Conservation (phyloP, 2,329 filamentous ascomycete genomes). For the Boeremia exigua region DNA sequence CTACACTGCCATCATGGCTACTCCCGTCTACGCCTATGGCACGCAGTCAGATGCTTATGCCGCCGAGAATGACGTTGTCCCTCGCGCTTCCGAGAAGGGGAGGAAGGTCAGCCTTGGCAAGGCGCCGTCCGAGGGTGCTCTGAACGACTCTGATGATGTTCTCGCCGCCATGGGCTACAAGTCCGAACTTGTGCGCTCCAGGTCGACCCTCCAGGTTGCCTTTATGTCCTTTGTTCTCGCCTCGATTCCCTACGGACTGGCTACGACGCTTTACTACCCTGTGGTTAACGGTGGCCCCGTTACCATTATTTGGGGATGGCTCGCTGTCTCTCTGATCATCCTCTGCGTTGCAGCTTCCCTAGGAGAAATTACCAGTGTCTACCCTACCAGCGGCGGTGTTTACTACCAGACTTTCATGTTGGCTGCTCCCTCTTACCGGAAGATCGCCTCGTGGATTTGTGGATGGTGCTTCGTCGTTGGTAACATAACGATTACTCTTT, state of each 20-base stretch:
- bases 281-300: constrained; percentile 70
- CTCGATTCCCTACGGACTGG: constrained; percentile 75
- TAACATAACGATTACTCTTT: constrained; percentile 81
- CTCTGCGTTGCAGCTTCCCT: constrained; percentile 71
- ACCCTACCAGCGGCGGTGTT: constrained; percentile 77
- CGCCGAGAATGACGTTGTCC: constrained; percentile 39
- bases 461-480: constrained; percentile 80
- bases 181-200: constrained; percentile 67
- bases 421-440: constrained; percentile 65
- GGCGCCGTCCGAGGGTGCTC: constrained; percentile 33
- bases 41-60: constrained; percentile 44
- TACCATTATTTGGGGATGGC: constrained; percentile 76
- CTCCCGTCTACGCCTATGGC: constrained; percentile 33
- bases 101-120: constrained; percentile 34
- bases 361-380: constrained; percentile 77
- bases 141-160: constrained; percentile 63
- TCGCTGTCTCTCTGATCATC: constrained; percentile 71
- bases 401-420: constrained; percentile 84
- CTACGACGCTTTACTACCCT: constrained; percentile 73
- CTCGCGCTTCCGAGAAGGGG: constrained; percentile 30
- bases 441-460: constrained; percentile 71
- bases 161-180: constrained; percentile 71
- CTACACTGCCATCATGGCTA: constrained; percentile 24
- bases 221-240: constrained; percentile 81
- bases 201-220: constrained; percentile 72